These are phyloP conservation scores for Oryza brachyantha DNA, from an alignment of 176 grass and related monocot genomes.

Conservation along the genomic window DNA sequence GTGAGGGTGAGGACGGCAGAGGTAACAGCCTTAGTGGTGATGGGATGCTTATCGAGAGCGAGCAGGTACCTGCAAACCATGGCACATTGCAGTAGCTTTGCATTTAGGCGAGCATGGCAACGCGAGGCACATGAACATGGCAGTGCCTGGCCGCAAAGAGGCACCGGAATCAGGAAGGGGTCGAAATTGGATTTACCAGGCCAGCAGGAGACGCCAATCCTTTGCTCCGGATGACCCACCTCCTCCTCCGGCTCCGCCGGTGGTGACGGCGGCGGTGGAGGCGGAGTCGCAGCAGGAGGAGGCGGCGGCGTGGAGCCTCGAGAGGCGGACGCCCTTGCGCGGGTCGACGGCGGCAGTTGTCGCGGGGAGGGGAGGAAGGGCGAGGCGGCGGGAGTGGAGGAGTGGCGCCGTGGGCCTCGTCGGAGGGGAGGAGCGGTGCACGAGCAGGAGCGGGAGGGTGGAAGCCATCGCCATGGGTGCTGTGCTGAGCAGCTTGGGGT, in stretches of 20 bases:
- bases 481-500: neutral
- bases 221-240: neutral
- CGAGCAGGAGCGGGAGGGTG: conserved; percentile 30
- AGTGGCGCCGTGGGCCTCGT: neutral
- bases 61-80: conserved; percentile 45
- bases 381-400: neutral
- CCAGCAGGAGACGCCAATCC: conserved; percentile 10
- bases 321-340: neutral
- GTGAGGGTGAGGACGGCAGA: conserved; percentile 56
- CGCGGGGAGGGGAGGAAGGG: neutral
- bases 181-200: conserved; percentile 5
- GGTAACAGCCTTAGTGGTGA: conserved; percentile 58
- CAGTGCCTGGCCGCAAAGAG: neutral
- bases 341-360: neutral
- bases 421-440: neutral
- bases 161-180: neutral
- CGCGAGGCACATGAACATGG: neutral
- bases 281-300: neutral
- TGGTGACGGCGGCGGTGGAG: neutral
- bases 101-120: neutral
- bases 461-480: conserved; percentile 35
- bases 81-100: neutral
- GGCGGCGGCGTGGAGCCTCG: neutral
- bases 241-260: neutral
- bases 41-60: conserved; percentile 58